A percentile compares a stretch with the other conserved stretches of the same genome.
phyloP scores from a whole-genome alignment of 1,284 basidiomycete genomes.

The Malassezia nana region DNA sequence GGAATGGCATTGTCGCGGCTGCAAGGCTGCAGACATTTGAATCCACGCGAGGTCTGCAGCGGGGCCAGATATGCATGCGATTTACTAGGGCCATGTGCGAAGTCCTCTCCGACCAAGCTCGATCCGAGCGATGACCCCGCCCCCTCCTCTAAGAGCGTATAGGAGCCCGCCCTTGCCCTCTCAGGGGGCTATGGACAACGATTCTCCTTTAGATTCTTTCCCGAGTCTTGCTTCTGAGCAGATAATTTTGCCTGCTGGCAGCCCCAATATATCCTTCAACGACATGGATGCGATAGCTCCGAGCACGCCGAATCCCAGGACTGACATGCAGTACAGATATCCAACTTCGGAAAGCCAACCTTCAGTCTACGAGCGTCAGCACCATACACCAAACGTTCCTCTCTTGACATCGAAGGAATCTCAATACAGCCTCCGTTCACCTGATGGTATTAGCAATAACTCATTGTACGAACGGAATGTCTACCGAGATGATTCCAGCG shows the following conservation, averaged over 20 bases:
- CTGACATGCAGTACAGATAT: background rate
- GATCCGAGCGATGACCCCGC: background rate
- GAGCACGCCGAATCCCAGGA: background rate
- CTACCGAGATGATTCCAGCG: constrained; percentile 2
- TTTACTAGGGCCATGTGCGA: background rate
- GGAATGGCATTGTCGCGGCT: background rate
- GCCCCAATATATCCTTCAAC: background rate
- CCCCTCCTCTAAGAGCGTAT: background rate
- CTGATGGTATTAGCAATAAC: background rate
- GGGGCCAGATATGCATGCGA: background rate
- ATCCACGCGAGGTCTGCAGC: background rate
- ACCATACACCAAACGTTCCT: background rate
- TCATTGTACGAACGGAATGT: background rate
- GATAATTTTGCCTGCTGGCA: background rate
- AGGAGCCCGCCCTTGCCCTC: background rate
- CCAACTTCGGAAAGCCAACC: background rate
- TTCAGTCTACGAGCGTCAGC: no score
- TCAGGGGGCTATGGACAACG: background rate
- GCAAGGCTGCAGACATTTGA: background rate
- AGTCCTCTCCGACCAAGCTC: no score
- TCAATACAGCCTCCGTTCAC: background rate
- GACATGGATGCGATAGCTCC: background rate
- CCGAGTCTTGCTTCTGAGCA: background rate
- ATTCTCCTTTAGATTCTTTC: background rate
- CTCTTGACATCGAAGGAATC: background rate